Evolutionary conservation across 495 filamentous ascomycete species (phyloP), one percentile per base, ranked within the genome.

Genomic region (Platismatia glauca): DNA sequence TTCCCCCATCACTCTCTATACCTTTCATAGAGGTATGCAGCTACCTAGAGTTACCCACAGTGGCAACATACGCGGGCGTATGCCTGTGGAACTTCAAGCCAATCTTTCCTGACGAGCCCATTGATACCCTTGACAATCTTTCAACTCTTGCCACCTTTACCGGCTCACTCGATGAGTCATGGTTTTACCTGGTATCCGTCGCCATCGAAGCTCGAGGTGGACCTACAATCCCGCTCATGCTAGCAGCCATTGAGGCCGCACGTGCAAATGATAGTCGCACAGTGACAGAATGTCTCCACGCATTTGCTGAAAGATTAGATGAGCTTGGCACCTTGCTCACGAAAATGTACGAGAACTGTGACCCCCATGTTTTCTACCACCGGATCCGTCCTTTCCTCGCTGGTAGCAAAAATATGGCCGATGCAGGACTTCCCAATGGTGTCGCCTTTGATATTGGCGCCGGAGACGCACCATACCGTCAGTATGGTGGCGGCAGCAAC

Each of bases 61-160:
- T 99, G 37, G 95, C 94, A 58, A 97, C 95, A 37, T 99, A 97
- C 70, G 89, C 94, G 13, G 89, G 86, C 24, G 83, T 96, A 12
- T 89, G 86, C 63, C 80, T 99, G 37, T 99, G 95, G 94, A 99
- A 99, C 73, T 97, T 88, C 78, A 90, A 89, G 73, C 88, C 91
- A 1, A 81, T 97, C 48, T 95, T 96, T 70, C 72, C 81, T 46
- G 82, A 88, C 63, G 90, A 95, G 70, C 82, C 83, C 18, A 83
- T 93, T 52, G 89, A 93, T 68, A 83, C 85, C 56, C 80, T 96
- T 39, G 81, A 90, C 62, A 97, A 97, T 68, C 79, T 99, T 48
- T 83, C 87, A 31, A 91, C 89, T 15, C 78, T 96, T 63, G 82
- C 84, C 61, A 96, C 94, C 22, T 92, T 97, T 72, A 97, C 95